Conservation (phyloP, 139 green algal species). For the Axilococcus clingmanii region DNA sequence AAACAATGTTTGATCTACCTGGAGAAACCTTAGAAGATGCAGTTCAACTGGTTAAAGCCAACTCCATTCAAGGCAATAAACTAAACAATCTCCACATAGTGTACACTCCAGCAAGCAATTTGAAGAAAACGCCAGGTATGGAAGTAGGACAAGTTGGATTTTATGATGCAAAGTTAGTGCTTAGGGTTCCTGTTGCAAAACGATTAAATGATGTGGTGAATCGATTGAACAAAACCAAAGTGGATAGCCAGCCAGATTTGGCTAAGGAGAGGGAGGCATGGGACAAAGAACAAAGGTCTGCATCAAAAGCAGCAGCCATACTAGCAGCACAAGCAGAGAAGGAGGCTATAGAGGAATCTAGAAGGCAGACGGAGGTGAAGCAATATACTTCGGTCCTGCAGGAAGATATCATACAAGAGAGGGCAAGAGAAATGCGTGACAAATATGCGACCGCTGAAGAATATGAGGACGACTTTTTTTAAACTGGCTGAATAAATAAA, state of each 20-base stretch:
- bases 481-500: too few relatives aligned
- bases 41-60: constrained; percentile 90
- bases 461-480: constrained; percentile 97
- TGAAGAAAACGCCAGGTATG: constrained; percentile 75
- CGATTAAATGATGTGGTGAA: constrained; percentile 90
- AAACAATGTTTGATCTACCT: constrained; percentile 62
- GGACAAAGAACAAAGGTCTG: constrained; percentile 29
- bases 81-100: constrained; percentile 71
- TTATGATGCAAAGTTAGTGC: constrained; percentile 59
- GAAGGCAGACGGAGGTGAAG: constrained; percentile 54
- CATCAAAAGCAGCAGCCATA: constrained; percentile 37
- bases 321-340: constrained; percentile 45
- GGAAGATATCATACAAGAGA: constrained; percentile 70
- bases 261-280: constrained; percentile 54
- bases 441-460: constrained; percentile 76
- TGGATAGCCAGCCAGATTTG: constrained; percentile 73
- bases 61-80: constrained; percentile 84
- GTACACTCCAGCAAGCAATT: constrained; percentile 89
- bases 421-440: constrained; percentile 56
- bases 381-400: constrained; percentile 49
- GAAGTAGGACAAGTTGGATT: constrained; percentile 85
- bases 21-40: constrained; percentile 81
- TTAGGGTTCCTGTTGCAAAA: constrained; percentile 53
- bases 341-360: constrained; percentile 50
- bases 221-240: constrained; percentile 80